phyloP scores from a whole-genome alignment of 225 moss, liverwort and hornwort species.

The Physcomitrium patens region DNA sequence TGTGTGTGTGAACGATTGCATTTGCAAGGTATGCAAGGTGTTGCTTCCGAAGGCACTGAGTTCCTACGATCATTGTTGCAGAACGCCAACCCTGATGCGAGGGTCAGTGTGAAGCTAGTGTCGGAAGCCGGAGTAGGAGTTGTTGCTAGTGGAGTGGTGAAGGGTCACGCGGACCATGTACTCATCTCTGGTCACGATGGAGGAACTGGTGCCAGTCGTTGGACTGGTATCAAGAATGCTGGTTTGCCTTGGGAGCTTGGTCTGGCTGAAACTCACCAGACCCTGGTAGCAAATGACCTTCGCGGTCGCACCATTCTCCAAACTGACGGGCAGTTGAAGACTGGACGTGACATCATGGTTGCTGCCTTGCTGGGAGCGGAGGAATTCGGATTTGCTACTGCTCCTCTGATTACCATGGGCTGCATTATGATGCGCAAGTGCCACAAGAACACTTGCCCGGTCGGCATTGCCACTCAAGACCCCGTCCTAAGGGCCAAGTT shows the following conservation, averaged over 20 bases:
- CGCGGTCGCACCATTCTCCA: constrained; percentile 63
- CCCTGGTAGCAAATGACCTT: constrained; percentile 61
- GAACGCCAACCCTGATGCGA: constrained; percentile 65
- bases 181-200: constrained; percentile 73
- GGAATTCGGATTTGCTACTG: constrained; percentile 68
- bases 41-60: not conserved
- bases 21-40: no score
- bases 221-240: constrained; percentile 75
- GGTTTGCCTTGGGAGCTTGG: constrained; percentile 75
- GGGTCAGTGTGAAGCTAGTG: constrained; percentile 73
- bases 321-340: constrained; percentile 71
- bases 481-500: constrained; percentile 62
- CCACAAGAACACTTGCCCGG: constrained; percentile 72
- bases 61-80: constrained; percentile 25
- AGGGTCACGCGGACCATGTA: constrained; percentile 72
- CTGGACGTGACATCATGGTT: constrained; percentile 62
- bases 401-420: constrained; percentile 69
- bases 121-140: constrained; percentile 75
- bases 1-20: no score
- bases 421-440: constrained; percentile 83
- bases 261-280: constrained; percentile 69
- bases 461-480: constrained; percentile 73
- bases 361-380: constrained; percentile 70
- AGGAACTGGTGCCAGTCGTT: constrained; percentile 70
- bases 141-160: constrained; percentile 69